Evolutionary conservation across 163 green algal genomes (phyloP).

Genomic region (Volvox carteri): DNA sequence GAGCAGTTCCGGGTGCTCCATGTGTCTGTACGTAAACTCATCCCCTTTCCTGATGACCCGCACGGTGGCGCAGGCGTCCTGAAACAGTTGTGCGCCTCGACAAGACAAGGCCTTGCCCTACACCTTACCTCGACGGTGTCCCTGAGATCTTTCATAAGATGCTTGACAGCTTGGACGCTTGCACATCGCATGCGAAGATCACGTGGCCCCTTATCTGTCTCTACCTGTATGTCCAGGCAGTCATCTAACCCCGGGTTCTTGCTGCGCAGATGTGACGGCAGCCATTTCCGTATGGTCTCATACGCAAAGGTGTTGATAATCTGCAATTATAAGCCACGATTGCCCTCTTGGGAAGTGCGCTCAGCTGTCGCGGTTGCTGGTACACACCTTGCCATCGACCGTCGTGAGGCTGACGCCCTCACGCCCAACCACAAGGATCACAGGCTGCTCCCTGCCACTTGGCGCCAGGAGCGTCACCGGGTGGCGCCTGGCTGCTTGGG

Average conservation of each 20-base stretch:
- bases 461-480: constrained; percentile 58
- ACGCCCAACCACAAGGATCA: constrained; percentile 55
- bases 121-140: constrained; percentile 64
- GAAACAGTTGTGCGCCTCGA: too few species aligned
- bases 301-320: constrained; percentile 74
- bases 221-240: constrained; percentile 79
- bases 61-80: too few species aligned
- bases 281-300: constrained; percentile 79
- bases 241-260: constrained; percentile 69
- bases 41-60: too few species aligned
- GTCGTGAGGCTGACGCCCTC: constrained; percentile 59
- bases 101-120: too few species aligned
- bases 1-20: too few species aligned
- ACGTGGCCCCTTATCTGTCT: constrained; percentile 71
- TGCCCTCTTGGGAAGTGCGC: neutral
- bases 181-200: constrained; percentile 76
- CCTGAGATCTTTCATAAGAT: constrained; percentile 71
- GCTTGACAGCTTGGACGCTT: constrained; percentile 51
- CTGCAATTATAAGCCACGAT: constrained; percentile 49
- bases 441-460: constrained; percentile 64
- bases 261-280: constrained; percentile 71
- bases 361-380: neutral
- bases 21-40: too few species aligned
- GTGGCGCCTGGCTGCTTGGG: constrained; percentile 6
- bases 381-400: constrained; percentile 34